These are phyloP conservation scores for Paecilomyces niveus DNA, from an alignment of 2,329 filamentous ascomycete species.

Conservation along the genomic window DNA sequence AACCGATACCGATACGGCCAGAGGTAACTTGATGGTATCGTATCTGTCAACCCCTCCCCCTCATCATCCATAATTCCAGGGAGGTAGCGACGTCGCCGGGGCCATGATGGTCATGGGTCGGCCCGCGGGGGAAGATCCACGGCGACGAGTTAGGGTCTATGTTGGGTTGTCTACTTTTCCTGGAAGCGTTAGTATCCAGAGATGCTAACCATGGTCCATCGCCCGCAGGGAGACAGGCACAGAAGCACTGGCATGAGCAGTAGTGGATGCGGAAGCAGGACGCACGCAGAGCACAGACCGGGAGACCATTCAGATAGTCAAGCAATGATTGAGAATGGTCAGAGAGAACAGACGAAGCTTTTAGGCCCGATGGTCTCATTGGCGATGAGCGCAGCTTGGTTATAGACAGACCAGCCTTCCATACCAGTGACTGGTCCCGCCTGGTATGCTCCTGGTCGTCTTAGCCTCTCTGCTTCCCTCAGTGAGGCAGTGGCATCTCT, in stretches of 20 bases:
- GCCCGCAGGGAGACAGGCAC: background rate
- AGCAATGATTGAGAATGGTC: background rate
- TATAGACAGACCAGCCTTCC: background rate
- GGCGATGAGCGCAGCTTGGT: background rate
- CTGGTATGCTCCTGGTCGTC: background rate
- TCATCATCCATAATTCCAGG: background rate
- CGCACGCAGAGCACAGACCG: conserved; percentile 13
- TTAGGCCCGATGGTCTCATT: background rate
- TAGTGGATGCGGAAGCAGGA: conserved; percentile 11
- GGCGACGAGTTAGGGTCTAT: background rate
- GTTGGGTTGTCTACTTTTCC: background rate
- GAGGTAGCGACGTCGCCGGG: background rate
- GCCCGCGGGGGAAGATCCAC: conserved; percentile 16
- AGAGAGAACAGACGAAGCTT: background rate
- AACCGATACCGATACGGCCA: background rate
- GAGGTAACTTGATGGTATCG: background rate
- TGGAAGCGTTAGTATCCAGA: background rate
- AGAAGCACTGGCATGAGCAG: background rate
- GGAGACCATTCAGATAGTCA: background rate
- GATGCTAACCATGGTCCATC: conserved; percentile 1
- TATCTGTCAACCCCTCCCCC: background rate
- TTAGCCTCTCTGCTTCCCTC: background rate
- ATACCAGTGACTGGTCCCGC: background rate
- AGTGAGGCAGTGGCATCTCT: background rate
- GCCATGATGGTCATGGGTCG: conserved; percentile 9